Evolutionary conservation across 2,329 filamentous ascomycete genomes (phyloP), one percentile per base, ranked within the genome.

Genomic region (Sporothrix humicola): DNA sequence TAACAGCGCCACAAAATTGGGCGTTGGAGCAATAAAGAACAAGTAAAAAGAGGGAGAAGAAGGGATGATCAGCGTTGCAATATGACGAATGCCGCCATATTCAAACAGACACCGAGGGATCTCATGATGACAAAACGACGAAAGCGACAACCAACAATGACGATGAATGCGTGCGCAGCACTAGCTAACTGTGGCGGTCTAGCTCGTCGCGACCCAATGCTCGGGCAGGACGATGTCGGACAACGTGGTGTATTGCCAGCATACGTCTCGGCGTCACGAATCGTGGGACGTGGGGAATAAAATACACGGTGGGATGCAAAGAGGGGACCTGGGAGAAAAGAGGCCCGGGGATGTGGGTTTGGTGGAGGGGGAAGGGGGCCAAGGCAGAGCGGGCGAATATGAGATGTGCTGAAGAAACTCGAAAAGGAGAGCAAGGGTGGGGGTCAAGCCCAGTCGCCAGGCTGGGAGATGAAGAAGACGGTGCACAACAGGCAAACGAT

Each of bases 1-100:
- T 46, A 56, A 72, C 70, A 46, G 15, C 63, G 71, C 71, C 61
- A 72, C 71, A 50, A 69, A 50, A 50, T 59, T 71, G 46, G 48
- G 23, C 50, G 50, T 54, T 69, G 17, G 9, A 4, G 58, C 37
- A 61, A 42, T n/a, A 50, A 48, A 59, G 50, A 56, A 56, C 31
- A 5, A 37, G 31, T 37, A 37, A 37, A 37, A 37, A 52, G 31
- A 68, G 23, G 44, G 44, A 44, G 13, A 42, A 15, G 44, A 13
- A 48, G 69, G 13, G 42, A 37, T 10, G 54, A 23, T 42, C 52
- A 59, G 44, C 44, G n/a, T 59, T 50, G 10, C 56, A 46, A 46
- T 46, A 65, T 23, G 3, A 65, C 37, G 42, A 65, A 23, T n/a
- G 17, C n/a, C 37, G 9, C 59, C 17, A 37, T 46, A 31, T 20